phyloP scores from a whole-genome alignment of 2,329 filamentous ascomycete genomes.

The Drechslera avenae region DNA sequence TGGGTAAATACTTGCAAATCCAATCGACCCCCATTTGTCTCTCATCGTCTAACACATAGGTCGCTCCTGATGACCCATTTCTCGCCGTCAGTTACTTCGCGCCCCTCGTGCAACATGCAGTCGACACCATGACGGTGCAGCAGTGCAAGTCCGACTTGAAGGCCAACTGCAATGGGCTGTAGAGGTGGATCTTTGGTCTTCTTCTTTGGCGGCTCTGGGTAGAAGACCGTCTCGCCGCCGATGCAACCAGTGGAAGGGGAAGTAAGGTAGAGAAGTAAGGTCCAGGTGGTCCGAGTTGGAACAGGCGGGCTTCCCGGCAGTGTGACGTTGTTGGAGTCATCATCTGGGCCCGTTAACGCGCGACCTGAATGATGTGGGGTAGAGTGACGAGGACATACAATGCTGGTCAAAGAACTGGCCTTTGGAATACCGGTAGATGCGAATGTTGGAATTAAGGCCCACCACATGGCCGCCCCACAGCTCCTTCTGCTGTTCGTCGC shows the following conservation, averaged over 20 bases:
- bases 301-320: conserved; percentile 52
- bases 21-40: not conserved
- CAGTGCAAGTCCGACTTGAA: conserved; percentile 83
- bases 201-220: conserved; percentile 62
- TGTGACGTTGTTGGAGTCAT: conserved; percentile 78
- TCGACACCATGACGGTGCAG: conserved; percentile 88
- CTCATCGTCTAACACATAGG: conserved; percentile 67
- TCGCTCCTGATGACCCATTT: conserved; percentile 93
- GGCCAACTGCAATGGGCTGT: conserved; percentile 72
- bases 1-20: no score
- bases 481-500: conserved; percentile 40
- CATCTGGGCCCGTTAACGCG: conserved; percentile 59
- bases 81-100: conserved; percentile 77
- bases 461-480: conserved; percentile 80
- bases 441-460: conserved; percentile 86
- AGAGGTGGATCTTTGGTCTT: conserved; percentile 47
- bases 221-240: conserved; percentile 92
- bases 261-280: conserved; percentile 84
- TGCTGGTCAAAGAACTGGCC: conserved; percentile 93
- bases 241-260: conserved; percentile 73
- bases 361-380: not conserved
- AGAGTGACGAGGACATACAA: conserved; percentile 63
- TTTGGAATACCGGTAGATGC: conserved; percentile 83
- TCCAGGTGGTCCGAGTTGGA: conserved; percentile 82
- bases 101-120: conserved; percentile 87